phyloP scores from a whole-genome alignment of 2,329 filamentous ascomycete genomes.

The Colletotrichum sp. region DNA sequence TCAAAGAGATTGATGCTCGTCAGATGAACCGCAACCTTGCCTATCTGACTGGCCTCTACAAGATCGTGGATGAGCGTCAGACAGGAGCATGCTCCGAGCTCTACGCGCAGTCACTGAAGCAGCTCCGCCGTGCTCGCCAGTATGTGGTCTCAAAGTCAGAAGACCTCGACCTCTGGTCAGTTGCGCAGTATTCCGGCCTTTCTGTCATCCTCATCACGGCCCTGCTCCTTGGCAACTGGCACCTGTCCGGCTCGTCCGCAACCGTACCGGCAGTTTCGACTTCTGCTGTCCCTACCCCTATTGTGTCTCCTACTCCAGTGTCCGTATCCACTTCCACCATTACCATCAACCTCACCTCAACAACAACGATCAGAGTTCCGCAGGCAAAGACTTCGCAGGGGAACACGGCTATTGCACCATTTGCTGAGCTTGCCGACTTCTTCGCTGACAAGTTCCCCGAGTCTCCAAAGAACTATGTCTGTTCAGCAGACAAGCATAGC shows the following conservation, averaged over 20 bases:
- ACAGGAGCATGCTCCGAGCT: neutral
- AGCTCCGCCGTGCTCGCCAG: neutral
- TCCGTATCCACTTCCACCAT: slow-evolving; percentile 31
- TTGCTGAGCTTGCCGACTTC: slow-evolving; percentile 47
- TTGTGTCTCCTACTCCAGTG: neutral
- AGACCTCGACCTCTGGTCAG: neutral
- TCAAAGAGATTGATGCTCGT: slow-evolving; percentile 54
- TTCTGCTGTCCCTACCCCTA: neutral
- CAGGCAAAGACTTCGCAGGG: slow-evolving; percentile 28
- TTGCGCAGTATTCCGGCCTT: neutral
- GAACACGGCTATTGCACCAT: slow-evolving; percentile 34
- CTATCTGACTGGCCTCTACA: slow-evolving; percentile 47
- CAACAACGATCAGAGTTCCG: slow-evolving; percentile 36
- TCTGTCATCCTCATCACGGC: neutral
- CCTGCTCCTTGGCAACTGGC: neutral
- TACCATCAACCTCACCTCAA: slow-evolving; percentile 41
- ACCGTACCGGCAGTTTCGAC: neutral
- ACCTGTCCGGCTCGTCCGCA: neutral
- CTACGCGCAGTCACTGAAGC: neutral
- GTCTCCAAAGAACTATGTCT: slow-evolving; percentile 39
- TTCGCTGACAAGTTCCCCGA: slow-evolving; percentile 40
- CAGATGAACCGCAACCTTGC: slow-evolving; percentile 60
- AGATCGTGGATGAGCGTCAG: slow-evolving; percentile 20
- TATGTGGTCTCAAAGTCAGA: neutral
- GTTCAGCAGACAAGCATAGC: slow-evolving; percentile 50